Percentiles rank a stretch among this genome's conserved stretches.
Evolutionary conservation across 306 rosid species (phyloP).

Genomic region (Trifolium pratense): DNA sequence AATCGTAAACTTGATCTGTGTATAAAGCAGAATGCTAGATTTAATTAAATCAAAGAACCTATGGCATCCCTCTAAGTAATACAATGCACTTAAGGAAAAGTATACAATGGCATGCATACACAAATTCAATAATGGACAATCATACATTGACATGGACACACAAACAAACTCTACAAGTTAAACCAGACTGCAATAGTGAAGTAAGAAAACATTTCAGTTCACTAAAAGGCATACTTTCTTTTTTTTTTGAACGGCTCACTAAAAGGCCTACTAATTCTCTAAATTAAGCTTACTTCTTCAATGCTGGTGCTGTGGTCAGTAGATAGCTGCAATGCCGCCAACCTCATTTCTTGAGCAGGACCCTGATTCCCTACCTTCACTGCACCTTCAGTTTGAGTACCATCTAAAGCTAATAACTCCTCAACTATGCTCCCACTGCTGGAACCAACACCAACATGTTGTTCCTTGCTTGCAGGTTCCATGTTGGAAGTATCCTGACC

Average conservation of each 20-base stretch:
- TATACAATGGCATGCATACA: neutral
- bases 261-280: conserved; percentile 25
- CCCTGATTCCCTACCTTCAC: conserved; percentile 44
- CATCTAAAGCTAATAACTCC: conserved; percentile 57
- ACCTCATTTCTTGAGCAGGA: conserved; percentile 56
- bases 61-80: conserved; percentile 5
- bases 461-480: conserved; percentile 45
- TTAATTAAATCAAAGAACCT: conserved; percentile 6
- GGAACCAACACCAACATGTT: conserved; percentile 42
- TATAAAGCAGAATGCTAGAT: conserved; percentile 16
- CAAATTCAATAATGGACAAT: neutral
- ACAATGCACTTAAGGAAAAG: conserved; percentile 7
- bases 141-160: conserved; percentile 13
- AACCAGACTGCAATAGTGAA: conserved; percentile 10
- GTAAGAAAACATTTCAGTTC: conserved; percentile 35
- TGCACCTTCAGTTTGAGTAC: conserved; percentile 45
- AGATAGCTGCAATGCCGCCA: conserved; percentile 86
- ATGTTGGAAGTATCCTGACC: conserved; percentile 52
- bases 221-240: conserved; percentile 21
- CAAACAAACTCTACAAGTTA: conserved; percentile 1
- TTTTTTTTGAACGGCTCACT: no score
- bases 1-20: conserved; percentile 20
- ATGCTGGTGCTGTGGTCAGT: conserved; percentile 94
- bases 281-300: conserved; percentile 69
- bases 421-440: conserved; percentile 64